phyloP scores from a whole-genome alignment of 2,329 filamentous ascomycete species.

The Epichloe scottii region DNA sequence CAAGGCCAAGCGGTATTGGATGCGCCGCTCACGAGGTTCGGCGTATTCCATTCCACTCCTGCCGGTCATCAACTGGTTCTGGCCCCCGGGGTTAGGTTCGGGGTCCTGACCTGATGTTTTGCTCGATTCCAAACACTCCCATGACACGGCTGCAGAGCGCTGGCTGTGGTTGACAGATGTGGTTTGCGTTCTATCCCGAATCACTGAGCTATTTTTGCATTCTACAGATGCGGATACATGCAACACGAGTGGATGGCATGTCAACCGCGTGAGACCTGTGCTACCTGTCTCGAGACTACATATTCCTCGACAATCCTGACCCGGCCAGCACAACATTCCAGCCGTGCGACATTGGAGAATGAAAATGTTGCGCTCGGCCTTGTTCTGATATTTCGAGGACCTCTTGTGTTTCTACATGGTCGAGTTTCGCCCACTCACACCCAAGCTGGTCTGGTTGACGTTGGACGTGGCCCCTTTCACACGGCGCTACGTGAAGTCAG shows the following conservation, averaged over 20 bases:
- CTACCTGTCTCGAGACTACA: background rate
- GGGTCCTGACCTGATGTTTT: too few species aligned
- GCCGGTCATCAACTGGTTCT: too few species aligned
- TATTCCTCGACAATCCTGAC: background rate
- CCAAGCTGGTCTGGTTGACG: background rate
- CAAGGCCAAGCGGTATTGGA: too few species aligned
- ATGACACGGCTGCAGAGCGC: too few species aligned
- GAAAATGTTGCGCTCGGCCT: background rate
- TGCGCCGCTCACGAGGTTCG: too few species aligned
- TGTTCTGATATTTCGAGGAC: background rate
- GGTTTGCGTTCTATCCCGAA: background rate
- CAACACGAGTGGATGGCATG: background rate
- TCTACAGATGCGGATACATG: background rate
- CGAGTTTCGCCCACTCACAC: background rate
- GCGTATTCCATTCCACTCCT: too few species aligned
- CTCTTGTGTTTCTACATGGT: background rate
- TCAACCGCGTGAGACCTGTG: background rate
- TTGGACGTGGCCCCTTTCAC: too few species aligned
- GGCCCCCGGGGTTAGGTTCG: too few species aligned
- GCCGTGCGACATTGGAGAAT: background rate
- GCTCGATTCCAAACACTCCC: too few species aligned
- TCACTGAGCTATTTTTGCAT: background rate
- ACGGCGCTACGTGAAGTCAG: background rate
- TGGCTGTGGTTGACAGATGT: too few species aligned
- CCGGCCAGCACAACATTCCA: background rate